phyloP scores from a whole-genome alignment of 495 filamentous ascomycete genomes.

The Penicillium dipodomyicola region DNA sequence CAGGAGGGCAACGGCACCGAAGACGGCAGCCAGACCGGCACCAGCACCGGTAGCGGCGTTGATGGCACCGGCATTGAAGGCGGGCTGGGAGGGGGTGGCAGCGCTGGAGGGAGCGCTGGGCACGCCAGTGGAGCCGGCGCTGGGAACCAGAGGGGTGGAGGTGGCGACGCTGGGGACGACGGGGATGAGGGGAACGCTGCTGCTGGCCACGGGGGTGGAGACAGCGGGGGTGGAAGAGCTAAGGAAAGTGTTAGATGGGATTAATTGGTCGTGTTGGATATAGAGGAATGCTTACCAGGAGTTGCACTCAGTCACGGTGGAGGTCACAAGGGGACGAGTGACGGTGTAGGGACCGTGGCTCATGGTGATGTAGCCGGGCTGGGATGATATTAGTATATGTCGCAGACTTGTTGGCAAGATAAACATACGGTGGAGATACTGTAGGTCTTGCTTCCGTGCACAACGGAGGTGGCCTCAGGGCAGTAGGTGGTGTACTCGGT shows the following conservation, averaged over 20 bases:
- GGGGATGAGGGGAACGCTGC: slow-evolving; percentile 39
- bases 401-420: slow-evolving; percentile 2
- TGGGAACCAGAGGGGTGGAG: slow-evolving; percentile 13
- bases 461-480: slow-evolving; percentile 70
- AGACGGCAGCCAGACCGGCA: slow-evolving; percentile 68
- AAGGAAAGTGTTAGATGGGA: slow-evolving; percentile 13
- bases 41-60: slow-evolving; percentile 56
- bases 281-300: slow-evolving; percentile 51
- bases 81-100: slow-evolving; percentile 50
- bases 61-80: slow-evolving; percentile 49
- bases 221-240: slow-evolving; percentile 18
- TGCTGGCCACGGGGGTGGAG: not conserved
- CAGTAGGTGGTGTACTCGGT: slow-evolving; percentile 84
- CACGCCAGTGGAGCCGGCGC: slow-evolving; percentile 27
- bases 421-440: slow-evolving; percentile 67
- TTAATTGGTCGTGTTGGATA: not conserved
- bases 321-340: slow-evolving; percentile 64
- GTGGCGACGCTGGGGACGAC: slow-evolving; percentile 39
- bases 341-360: slow-evolving; percentile 59
- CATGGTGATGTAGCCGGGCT: slow-evolving; percentile 78
- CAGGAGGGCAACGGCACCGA: slow-evolving; percentile 70
- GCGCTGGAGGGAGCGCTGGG: slow-evolving; percentile 35
- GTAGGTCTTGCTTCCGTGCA: slow-evolving; percentile 69
- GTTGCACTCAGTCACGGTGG: slow-evolving; percentile 62
- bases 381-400: slow-evolving; percentile 16